phyloP scores from a whole-genome alignment of 768 basidiomycete genomes.

The Panellus pusillus region DNA sequence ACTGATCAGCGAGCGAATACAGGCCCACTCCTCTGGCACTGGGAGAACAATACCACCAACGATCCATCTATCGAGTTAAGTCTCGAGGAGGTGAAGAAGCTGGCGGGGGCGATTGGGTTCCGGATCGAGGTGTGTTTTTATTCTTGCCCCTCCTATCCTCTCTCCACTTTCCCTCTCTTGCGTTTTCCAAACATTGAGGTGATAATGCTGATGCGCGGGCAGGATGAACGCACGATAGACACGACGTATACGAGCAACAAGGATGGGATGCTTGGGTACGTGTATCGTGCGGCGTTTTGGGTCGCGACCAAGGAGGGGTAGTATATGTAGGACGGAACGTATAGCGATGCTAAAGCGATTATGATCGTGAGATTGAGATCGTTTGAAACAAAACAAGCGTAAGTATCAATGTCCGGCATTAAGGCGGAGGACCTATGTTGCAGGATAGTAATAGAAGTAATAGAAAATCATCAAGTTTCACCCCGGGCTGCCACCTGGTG shows the following conservation, averaged over 20 bases:
- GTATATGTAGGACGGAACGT: background rate
- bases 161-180: background rate
- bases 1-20: background rate
- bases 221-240: conserved; percentile 81
- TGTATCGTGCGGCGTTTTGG: conserved; percentile 87
- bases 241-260: conserved; percentile 87
- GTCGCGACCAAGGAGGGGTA: conserved; percentile 43
- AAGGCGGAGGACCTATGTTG: no score
- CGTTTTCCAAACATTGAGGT: background rate
- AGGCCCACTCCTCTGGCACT: conserved; percentile 98
- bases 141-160: background rate
- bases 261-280: conserved; percentile 79
- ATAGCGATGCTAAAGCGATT: background rate
- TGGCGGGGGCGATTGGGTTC: conserved; percentile 78
- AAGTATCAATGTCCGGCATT: no score
- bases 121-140: conserved; percentile 65
- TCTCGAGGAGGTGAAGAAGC: conserved; percentile 82
- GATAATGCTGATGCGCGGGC: background rate
- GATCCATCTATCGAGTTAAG: conserved; percentile 87
- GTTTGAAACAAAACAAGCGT: no score
- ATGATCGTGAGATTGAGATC: no score
- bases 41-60: conserved; percentile 81
- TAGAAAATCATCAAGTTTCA: no score
- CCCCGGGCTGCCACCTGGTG: no score
- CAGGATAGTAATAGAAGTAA: no score